Evolutionary conservation across 345 rosid species (phyloP).

Genomic region (Syzygium jambos): DNA sequence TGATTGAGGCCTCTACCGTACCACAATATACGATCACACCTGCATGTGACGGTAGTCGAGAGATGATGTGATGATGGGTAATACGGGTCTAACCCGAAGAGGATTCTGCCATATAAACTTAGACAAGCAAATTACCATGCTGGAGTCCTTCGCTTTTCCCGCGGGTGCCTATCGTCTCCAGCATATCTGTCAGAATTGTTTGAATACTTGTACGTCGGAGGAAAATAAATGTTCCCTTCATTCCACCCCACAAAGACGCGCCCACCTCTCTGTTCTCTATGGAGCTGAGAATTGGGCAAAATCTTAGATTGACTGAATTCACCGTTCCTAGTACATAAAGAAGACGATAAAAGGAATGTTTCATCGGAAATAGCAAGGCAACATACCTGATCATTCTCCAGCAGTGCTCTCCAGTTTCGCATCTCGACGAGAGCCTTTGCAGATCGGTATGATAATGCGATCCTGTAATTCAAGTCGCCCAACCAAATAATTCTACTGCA

Average conservation of each 20-base stretch:
- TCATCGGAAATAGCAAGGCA: neutral
- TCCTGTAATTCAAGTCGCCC: constrained; percentile 94
- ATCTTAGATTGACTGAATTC: constrained; percentile 2
- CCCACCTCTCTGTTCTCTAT: constrained; percentile 72
- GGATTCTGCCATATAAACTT: neutral
- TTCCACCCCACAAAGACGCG: constrained; percentile 84
- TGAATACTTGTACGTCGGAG: constrained; percentile 97
- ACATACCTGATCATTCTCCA: constrained; percentile 93
- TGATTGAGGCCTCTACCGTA: constrained; percentile 78
- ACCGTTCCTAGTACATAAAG: neutral
- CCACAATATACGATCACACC: constrained; percentile 99
- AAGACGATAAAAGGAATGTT: neutral
- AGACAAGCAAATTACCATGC: constrained; percentile 55
- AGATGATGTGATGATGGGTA: neutral
- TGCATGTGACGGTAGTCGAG: constrained; percentile 7
- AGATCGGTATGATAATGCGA: constrained; percentile 74
- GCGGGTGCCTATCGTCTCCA: constrained; percentile 70
- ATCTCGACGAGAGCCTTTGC: constrained; percentile 98
- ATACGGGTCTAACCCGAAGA: neutral
- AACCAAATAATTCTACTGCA: constrained; percentile 92
- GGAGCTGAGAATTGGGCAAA: constrained; percentile 36
- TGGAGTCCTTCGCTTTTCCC: constrained; percentile 94
- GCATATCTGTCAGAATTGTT: constrained; percentile 91
- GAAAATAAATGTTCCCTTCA: constrained; percentile 90
- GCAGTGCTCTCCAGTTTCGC: constrained; percentile 84